Evolutionary conservation across 2,329 filamentous ascomycete species (phyloP), one percentile per base, ranked within the genome.

Genomic region (Clonostachys byssicola): DNA sequence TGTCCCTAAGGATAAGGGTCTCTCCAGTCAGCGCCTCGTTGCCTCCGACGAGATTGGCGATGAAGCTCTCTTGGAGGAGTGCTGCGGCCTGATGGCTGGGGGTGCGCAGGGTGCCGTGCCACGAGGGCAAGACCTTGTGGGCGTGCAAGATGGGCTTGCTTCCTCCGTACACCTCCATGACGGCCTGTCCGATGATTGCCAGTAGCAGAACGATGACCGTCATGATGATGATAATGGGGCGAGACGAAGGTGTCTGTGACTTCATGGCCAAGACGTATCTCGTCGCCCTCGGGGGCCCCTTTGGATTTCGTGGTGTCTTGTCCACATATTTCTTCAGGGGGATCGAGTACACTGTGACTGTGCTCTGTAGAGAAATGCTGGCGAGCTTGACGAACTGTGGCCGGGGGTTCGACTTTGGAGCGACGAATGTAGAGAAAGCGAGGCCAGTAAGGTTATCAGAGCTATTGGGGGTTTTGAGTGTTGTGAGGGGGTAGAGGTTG

Each of bases 361-460:
- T 88, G 62, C 91, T 92, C 50, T 83, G 86, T 56, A 95, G 83
- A 43, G 87, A 90, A 39, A 89, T 86, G 42, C 88, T 92, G 33
- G 89, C 91, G 5, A 96, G 79, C 56, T 88, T 89, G 55, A 95
- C 71, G 58, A 50, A 59, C 44, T 65, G 66, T 43, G 58, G 54
- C 13, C 59, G 60, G 38, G 57, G 44, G 68, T 69, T 47, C 63
- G 56, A 70, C 51, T 77, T 71, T n/a, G 78, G 81, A 1, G 78
- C 69, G 18, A 64, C 60, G 61, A 85, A 85, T 47, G 68, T 67
- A 5, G 80, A 83, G 58, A 85, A 81, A 10, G 75, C 69, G 12
- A 86, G 59, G 41, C 74, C 73, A 4, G 83, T 84, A 54, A 86
- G 83, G 52, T 77, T 76, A 4, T 72, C 71, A 40, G 57, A 60